Evolutionary conservation across 2,329 filamentous ascomycete genomes (phyloP).

Genomic region (Nigrospora sphaerica): DNA sequence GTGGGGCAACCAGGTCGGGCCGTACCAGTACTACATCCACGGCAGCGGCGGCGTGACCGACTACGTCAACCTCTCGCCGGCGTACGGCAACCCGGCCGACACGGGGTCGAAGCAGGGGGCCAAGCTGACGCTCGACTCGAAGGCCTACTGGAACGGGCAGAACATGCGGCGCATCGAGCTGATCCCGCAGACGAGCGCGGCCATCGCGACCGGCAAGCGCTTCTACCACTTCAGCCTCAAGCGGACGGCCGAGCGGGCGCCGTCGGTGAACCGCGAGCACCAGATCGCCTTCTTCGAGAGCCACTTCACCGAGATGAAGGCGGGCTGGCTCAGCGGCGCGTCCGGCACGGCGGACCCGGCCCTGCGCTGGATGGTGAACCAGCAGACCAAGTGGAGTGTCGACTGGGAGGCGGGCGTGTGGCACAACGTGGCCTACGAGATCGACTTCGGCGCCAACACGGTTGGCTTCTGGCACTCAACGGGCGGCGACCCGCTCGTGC

Average conservation of each 20-base stretch:
- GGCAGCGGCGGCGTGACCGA: constrained; percentile 44
- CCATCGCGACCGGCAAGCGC: constrained; percentile 59
- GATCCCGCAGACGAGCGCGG: constrained; percentile 61
- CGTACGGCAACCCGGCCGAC: constrained; percentile 60
- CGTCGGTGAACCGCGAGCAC: constrained; percentile 57
- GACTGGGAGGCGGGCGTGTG: constrained; percentile 56
- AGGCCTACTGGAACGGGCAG: constrained; percentile 65
- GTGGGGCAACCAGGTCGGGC: constrained; percentile 53
- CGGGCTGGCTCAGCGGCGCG: constrained; percentile 50
- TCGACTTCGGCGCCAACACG: constrained; percentile 55
- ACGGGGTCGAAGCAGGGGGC: constrained; percentile 54
- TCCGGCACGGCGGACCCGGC: constrained; percentile 38
- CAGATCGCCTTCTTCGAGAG: constrained; percentile 58
- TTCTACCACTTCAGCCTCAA: constrained; percentile 69
- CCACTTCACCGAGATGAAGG: constrained; percentile 71
- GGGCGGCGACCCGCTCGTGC: constrained; percentile 47
- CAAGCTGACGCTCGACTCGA: constrained; percentile 58
- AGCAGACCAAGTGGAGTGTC: constrained; percentile 54
- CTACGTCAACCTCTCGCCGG: constrained; percentile 53
- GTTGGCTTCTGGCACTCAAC: constrained; percentile 67
- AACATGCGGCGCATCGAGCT: constrained; percentile 67
- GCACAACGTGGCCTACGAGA: constrained; percentile 72
- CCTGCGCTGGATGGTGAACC: constrained; percentile 58
- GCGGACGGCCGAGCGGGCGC: constrained; percentile 50
- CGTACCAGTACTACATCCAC: constrained; percentile 72